These are phyloP conservation scores for Arthrobotrys musiformis DNA, from an alignment of 2,329 filamentous ascomycete species.

Conservation along the genomic window DNA sequence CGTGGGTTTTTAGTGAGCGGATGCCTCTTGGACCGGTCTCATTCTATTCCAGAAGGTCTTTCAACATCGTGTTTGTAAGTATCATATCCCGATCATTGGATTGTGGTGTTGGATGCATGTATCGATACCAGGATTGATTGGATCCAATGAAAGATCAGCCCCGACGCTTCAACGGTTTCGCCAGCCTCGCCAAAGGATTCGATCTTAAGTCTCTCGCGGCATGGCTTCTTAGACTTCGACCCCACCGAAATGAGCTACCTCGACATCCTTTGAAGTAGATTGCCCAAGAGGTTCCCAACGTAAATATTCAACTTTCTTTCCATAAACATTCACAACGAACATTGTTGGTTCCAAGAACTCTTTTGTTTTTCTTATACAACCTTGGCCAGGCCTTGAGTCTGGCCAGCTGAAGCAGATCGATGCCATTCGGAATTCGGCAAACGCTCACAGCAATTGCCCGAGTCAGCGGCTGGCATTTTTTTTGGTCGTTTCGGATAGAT, in stretches of 20 bases:
- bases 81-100: no score
- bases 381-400: no score
- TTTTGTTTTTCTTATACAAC: no score
- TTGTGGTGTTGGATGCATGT: neutral
- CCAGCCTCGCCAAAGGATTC: neutral
- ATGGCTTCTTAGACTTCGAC: neutral
- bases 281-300: neutral
- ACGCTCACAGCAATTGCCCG: conserved; percentile 6
- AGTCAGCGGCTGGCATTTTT: conserved; percentile 9
- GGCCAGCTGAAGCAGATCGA: neutral
- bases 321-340: no score
- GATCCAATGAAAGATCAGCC: neutral
- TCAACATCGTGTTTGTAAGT: no score
- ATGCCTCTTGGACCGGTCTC: no score
- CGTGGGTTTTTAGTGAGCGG: no score
- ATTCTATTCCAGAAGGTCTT: no score
- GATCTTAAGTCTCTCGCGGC: neutral
- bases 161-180: neutral
- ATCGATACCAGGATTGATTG: no score
- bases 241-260: neutral
- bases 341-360: neutral
- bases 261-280: neutral
- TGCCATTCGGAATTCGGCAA: conserved; percentile 6
- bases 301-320: no score
- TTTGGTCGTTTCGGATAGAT: conserved; percentile 25